phyloP scores from a whole-genome alignment of 176 grass and related monocot species.

The Pontederia crassipes region DNA sequence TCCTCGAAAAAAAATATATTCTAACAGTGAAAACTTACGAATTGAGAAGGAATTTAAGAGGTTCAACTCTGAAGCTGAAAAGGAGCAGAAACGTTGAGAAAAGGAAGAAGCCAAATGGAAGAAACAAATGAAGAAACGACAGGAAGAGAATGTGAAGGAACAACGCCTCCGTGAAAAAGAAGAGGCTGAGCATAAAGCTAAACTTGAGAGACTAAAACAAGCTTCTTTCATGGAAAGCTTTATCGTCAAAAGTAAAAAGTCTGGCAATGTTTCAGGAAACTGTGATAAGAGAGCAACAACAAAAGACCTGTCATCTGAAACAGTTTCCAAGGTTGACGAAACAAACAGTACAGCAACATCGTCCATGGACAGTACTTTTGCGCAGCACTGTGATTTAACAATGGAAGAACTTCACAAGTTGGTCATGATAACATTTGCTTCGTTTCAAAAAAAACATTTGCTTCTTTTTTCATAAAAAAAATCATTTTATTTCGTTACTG shows the following conservation, averaged over 20 bases:
- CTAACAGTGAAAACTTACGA: too few relatives aligned
- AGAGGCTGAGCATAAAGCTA: slow-evolving; percentile 59
- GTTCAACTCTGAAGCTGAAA: slow-evolving; percentile 65
- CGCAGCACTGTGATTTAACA: slow-evolving; percentile 32
- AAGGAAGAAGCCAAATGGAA: slow-evolving; percentile 80
- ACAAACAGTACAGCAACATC: slow-evolving; percentile 33
- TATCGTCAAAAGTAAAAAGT: slow-evolving; percentile 52
- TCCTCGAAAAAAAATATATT: too few relatives aligned
- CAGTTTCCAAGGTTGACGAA: background rate
- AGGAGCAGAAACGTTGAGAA: slow-evolving; percentile 63
- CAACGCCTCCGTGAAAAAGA: slow-evolving; percentile 74
- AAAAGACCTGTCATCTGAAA: slow-evolving; percentile 11
- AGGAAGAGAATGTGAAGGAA: slow-evolving; percentile 80
- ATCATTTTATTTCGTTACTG: background rate
- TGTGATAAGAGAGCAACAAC: slow-evolving; percentile 21
- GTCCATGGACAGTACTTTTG: slow-evolving; percentile 70
- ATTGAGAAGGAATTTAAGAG: slow-evolving; percentile 64
- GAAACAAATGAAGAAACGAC: slow-evolving; percentile 66
- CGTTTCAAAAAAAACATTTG: too few relatives aligned
- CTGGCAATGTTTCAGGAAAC: slow-evolving; percentile 20
- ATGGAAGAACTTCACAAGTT: slow-evolving; percentile 63
- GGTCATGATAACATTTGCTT: slow-evolving; percentile 9
- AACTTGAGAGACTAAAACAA: slow-evolving; percentile 61
- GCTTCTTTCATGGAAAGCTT: slow-evolving; percentile 80
- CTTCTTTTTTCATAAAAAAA: background rate